Evolutionary conservation across 1,284 basidiomycete species (phyloP), one percentile per base, ranked within the genome.

Genomic region (Volvariella volvacea): DNA sequence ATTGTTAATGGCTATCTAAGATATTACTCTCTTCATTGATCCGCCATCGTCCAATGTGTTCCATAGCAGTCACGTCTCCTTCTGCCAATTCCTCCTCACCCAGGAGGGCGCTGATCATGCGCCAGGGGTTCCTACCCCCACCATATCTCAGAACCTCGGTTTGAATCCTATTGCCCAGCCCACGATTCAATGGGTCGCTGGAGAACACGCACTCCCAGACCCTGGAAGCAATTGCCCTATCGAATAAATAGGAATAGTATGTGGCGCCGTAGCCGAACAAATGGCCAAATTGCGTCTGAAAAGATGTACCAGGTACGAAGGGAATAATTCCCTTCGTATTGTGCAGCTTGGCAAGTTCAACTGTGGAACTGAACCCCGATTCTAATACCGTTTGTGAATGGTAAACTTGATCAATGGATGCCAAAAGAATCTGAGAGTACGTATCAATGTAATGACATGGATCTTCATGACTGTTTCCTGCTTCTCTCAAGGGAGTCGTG

Each of bases 221-320:
- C 31, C 88, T 78, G 9, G 88, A 88, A 0, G 96, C 95, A 48
- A 99, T 96, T 2, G 92, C 92, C 3, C 94, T 80, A 56, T 98
- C 96, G 53, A 99, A 92, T 4, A 98, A 73, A 62, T 99, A 99
- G 12, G 92, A 93, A 59, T 99, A 99, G 65, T 99, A 99, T 1
- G 92, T 96, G 7, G 94, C 92, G 4, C 95, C 94, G 56, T 99
- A 99, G 1, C 94, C 93, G 56, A 91, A 95, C 4, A 99, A 67
- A 60, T 99, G 95, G 0, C 91, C 90, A 55, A 99, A 99, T 54
- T 94, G 89, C 0, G 91, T 92, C 58, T 99, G 95, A 74, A 92
- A 94, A 0, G 88, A 84, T 0, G 92, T 95, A 0, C 85, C 86
- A 1, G 72, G 67, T 0, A 91, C 89, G 40, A 88, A 78, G 0